Base-by-base conservation (phyloP, 192 early-diverging fungal species). In the Entomortierella beljakovae region DNA sequence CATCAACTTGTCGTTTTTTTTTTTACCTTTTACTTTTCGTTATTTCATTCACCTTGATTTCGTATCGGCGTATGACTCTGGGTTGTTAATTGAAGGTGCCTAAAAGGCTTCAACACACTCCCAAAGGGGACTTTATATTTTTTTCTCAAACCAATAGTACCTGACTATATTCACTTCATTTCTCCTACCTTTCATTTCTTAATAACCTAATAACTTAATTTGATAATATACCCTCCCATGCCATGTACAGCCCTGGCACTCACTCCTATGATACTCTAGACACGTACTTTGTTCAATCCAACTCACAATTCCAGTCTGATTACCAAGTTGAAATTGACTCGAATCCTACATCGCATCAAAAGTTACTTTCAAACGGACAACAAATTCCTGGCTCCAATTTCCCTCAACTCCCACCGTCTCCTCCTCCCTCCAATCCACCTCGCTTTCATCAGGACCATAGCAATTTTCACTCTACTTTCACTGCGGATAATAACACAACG, bases 201-300 rank as follows among this genome's bases (percentile, higher is more conserved):
- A 1, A 26, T 66, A 16, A 15, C 25, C 54, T 53, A n/a, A 32
- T 34, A 31, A 37, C 51, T 52, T 23, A 22, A 20, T 40, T 23
- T 64, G n/a, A n/a, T 43, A 15, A 31, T n/a, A 6, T 42, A 40
- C 15, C 26, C 33, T 35, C 53, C 60, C 50, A 67, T 67, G 65
- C 60, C 50, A 67, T 67, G 65, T 49, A 49, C 55, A 57, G 40
- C 26, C 55, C 65, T 57, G 65, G 57, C 56, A 67, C 43, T 46
- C 43, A 35, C 43, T 67, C 55, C 65, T 57, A 49, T 49, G 40
- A 43, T 10, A 57, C 55, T n/a, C 42, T 67, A 67, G 55, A 57
- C 43, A 48, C 42, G 1, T 29, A 49, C 37, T 33, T 40, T 16
- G 49, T 50, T 43, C 54, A 57, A 23, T 34, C 43, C 55, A 31